phyloP scores from a whole-genome alignment of 257 asterid genomes.

The Solanum chaucha region DNA sequence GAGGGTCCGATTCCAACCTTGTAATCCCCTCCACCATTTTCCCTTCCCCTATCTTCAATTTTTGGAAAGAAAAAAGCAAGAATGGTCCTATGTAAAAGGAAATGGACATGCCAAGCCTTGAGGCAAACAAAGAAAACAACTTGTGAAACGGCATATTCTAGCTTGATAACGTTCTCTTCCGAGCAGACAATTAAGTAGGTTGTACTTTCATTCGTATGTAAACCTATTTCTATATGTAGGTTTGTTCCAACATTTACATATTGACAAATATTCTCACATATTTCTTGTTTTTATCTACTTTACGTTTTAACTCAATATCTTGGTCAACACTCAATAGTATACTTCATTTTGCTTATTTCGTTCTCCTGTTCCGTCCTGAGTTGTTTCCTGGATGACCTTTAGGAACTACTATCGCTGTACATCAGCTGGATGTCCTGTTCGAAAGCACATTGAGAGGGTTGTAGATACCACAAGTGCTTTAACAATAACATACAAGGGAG shows the following conservation, averaged over 20 bases:
- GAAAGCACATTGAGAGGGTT: slow-evolving; percentile 79
- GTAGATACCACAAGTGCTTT: slow-evolving; percentile 43
- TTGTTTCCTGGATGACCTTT: slow-evolving; percentile 10
- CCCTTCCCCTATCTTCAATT: too few species aligned
- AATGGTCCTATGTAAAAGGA: background rate
- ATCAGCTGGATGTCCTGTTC: slow-evolving; percentile 84
- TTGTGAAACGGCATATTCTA: background rate
- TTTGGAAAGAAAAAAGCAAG: background rate
- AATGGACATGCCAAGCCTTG: background rate
- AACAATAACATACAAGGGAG: slow-evolving; percentile 70
- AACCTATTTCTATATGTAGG: background rate
- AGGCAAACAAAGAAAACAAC: background rate
- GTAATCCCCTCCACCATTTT: too few species aligned
- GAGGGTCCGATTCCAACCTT: too few species aligned
- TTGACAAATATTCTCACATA: background rate
- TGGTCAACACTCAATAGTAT: background rate
- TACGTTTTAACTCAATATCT: background rate
- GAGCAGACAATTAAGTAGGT: background rate
- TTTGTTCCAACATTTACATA: background rate
- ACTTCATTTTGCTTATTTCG: background rate
- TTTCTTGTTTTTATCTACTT: background rate
- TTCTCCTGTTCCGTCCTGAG: background rate
- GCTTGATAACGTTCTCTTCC: background rate
- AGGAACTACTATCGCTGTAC: slow-evolving; percentile 93
- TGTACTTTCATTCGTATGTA: too few species aligned